Evolutionary conservation across 179 eudicot genomes (phyloP).

Genomic region (Vitellaria paradoxa): DNA sequence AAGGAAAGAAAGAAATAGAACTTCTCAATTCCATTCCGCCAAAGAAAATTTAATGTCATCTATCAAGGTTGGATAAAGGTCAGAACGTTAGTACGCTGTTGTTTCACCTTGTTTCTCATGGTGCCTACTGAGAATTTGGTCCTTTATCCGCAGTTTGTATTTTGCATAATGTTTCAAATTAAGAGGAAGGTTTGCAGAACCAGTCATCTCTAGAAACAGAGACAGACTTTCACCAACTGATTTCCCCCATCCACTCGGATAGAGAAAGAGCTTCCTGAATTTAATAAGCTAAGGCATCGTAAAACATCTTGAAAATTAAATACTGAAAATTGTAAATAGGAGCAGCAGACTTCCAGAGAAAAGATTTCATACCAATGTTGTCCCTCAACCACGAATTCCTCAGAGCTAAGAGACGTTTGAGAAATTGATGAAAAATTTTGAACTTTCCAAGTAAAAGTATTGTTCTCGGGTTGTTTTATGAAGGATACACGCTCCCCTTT

Average conservation of each 20-base stretch:
- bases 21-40: too few species aligned
- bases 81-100: background rate
- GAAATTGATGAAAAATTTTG: constrained; percentile 13
- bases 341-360: background rate
- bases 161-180: constrained; percentile 1
- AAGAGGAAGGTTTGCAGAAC: background rate
- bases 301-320: too few species aligned
- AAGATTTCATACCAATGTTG: constrained; percentile 5
- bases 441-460: constrained; percentile 11
- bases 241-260: background rate
- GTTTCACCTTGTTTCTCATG: background rate
- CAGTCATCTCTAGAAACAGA: background rate
- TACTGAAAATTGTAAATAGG: background rate
- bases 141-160: constrained; percentile 2
- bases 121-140: background rate
- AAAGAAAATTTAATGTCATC: too few species aligned
- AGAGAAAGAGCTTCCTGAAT: background rate
- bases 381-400: background rate
- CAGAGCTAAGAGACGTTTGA: background rate
- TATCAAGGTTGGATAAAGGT: too few species aligned
- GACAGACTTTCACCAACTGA: background rate
- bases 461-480: background rate
- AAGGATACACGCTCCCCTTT: constrained; percentile 15
- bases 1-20: too few species aligned
- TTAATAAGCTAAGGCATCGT: background rate